These are phyloP conservation scores for Rubia tinctorum DNA, from an alignment of 305 asterid species.

Conservation along the genomic window DNA sequence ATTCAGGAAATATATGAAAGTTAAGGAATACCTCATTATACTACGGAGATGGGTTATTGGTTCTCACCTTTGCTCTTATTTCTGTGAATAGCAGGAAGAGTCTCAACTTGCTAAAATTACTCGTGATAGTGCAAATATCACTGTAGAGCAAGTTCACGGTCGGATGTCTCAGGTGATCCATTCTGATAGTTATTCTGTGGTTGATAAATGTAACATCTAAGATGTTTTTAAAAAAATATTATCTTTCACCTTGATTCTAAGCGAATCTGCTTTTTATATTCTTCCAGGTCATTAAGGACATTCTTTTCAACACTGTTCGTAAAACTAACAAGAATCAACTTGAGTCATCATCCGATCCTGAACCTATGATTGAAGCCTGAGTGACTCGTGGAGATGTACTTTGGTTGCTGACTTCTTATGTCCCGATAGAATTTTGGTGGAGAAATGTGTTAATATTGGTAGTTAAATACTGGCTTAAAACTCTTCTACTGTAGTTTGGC, in stretches of 20 bases:
- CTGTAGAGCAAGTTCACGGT: slow-evolving; percentile 98
- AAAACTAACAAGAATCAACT: slow-evolving; percentile 48
- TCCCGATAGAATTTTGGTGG: slow-evolving; percentile 6
- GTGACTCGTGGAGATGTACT: neutral
- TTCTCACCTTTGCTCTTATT: slow-evolving; percentile 5
- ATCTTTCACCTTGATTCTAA: neutral
- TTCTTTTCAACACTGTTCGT: slow-evolving; percentile 81
- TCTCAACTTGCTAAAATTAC: slow-evolving; percentile 91
- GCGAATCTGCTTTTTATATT: neutral
- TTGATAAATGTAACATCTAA: neutral
- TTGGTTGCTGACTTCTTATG: neutral
- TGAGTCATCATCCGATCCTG: slow-evolving; percentile 68
- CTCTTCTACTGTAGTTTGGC: neutral
- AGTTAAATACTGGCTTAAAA: neutral
- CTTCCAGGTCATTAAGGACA: slow-evolving; percentile 85
- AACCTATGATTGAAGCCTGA: slow-evolving; percentile 90
- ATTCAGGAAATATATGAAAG: neutral
- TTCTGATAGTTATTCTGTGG: slow-evolving; percentile 8
- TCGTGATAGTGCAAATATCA: slow-evolving; percentile 90
- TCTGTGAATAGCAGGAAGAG: slow-evolving; percentile 62
- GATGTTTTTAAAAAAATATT: neutral
- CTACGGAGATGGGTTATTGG: neutral
- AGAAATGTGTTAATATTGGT: neutral
- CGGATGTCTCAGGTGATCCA: slow-evolving; percentile 83
- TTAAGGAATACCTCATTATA: neutral